These are phyloP conservation scores for Pseudoscleropodium purum DNA, from an alignment of 225 moss, liverwort and hornwort species.

Conservation along the genomic window DNA sequence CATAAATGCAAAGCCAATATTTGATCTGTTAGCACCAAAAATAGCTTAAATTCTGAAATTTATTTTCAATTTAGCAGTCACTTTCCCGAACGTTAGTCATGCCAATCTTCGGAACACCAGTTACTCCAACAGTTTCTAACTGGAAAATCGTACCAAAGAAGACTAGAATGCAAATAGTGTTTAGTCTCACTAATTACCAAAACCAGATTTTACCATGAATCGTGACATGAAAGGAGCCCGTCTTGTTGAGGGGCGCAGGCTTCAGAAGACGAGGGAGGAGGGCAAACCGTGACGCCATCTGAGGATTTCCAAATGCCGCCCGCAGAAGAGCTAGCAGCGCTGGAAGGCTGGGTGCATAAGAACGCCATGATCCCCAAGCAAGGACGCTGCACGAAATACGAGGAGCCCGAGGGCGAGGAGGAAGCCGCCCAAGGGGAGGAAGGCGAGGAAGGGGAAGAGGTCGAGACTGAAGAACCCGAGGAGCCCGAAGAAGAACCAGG, in stretches of 20 bases:
- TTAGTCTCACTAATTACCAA: neutral
- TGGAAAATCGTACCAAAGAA: neutral
- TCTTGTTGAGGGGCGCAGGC: conserved; percentile 1
- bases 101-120: neutral
- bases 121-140: neutral
- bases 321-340: conserved; percentile 32
- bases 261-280: conserved; percentile 43
- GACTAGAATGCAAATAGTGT: neutral
- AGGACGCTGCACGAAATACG: conserved; percentile 72
- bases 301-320: conserved; percentile 74
- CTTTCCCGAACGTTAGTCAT: neutral
- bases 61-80: no score
- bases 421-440: conserved; percentile 14
- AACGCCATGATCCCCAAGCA: conserved; percentile 62
- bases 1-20: neutral
- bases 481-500: conserved; percentile 27
- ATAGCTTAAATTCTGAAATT: neutral
- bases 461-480: conserved; percentile 2
- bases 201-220: neutral
- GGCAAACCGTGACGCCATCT: conserved; percentile 32
- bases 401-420: conserved; percentile 25
- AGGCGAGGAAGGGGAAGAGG: conserved; percentile 24
- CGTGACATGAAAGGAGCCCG: neutral
- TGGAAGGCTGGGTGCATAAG: conserved; percentile 80
- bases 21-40: neutral